Percentiles rank a stretch among this genome's conserved stretches.
These are phyloP conservation scores for Eimeria praecox DNA, from an alignment of 169 alveolate species.

Conservation along the genomic window DNA sequence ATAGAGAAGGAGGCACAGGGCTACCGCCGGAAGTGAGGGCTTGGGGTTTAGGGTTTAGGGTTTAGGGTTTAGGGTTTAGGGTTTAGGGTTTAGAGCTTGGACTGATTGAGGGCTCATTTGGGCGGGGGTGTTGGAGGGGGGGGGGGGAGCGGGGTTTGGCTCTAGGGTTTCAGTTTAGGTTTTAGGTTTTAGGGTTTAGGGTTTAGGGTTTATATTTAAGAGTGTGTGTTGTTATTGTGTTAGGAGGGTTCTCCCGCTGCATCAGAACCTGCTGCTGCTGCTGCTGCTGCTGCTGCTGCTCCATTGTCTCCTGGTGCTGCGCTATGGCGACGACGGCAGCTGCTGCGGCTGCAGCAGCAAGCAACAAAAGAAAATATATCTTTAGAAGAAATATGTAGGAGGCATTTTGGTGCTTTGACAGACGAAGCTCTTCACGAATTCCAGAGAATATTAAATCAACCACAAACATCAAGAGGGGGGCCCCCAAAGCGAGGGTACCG, in stretches of 20 bases:
- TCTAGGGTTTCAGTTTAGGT: neutral
- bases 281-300: neutral
- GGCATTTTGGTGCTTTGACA: neutral
- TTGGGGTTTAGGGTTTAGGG: constrained; percentile 18
- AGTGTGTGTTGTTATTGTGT: neutral
- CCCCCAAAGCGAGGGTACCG: neutral
- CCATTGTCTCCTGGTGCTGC: neutral
- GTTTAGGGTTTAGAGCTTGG: constrained; percentile 34
- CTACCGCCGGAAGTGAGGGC: constrained; percentile 7
- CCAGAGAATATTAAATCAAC: neutral
- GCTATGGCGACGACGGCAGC: constrained; percentile 19
- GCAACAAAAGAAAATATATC: neutral
- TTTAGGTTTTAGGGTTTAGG: constrained; percentile 20
- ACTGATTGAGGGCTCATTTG: constrained; percentile 59
- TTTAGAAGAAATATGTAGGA: neutral
- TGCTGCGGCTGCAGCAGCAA: constrained; percentile 18
- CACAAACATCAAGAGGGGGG: neutral
- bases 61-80: constrained; percentile 8
- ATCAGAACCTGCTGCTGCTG: neutral
- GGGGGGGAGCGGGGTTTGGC: no score
- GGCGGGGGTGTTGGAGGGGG: no score
- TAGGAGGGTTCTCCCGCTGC: constrained; percentile 12
- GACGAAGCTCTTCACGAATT: neutral
- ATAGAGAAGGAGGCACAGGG: neutral
- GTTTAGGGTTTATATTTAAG: constrained; percentile 1